phyloP scores from a whole-genome alignment of 78 protist genomes.

The slime mould (Dictyostelium discoideum) region dicty_2.7 NC_007088.5:9501-10000 shows the following conservation, averaged over 20 bases:
- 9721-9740: slow-evolving; percentile 71
- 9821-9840: neutral
- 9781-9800: neutral
- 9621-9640: slow-evolving; percentile 84
- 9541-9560: slow-evolving; percentile 64
- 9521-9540: slow-evolving; percentile 76
- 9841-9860: neutral
- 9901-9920: slow-evolving; percentile 54
- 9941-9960: slow-evolving; percentile 3
- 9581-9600: slow-evolving; percentile 69
- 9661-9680: slow-evolving; percentile 72
- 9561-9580: slow-evolving; percentile 74
- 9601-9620: slow-evolving; percentile 82
- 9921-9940: slow-evolving; percentile 10
- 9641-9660: slow-evolving; percentile 76
- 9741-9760: neutral
- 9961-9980: slow-evolving; percentile 2
- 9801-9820: neutral
- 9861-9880: neutral
- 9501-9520: slow-evolving; percentile 80
- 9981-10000: slow-evolving; percentile 5
- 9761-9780: neutral
- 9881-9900: slow-evolving; percentile 37
- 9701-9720: slow-evolving; percentile 84
- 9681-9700: slow-evolving; percentile 64